A percentile compares a stretch with the other conserved stretches of the same genome.
Conservation (phyloP, 805 yeast species). For the Tetrapisispora nanseiensis region DNA sequence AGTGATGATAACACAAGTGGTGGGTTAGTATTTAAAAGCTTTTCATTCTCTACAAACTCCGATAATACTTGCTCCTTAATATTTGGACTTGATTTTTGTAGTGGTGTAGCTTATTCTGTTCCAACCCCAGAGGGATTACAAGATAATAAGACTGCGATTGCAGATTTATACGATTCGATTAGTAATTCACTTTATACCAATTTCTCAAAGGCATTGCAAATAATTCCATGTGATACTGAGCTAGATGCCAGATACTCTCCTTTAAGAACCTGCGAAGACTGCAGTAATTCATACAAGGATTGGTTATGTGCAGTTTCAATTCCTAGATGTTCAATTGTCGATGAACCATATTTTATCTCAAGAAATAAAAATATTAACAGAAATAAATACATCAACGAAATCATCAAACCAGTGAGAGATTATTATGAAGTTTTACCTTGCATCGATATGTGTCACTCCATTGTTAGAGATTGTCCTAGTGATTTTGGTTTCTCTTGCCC, state of each 20-base stretch:
- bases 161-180: slow-evolving; percentile 49
- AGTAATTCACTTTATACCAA: slow-evolving; percentile 49
- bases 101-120: slow-evolving; percentile 76
- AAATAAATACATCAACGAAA: slow-evolving; percentile 44
- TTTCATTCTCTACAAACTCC: slow-evolving; percentile 47
- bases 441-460: slow-evolving; percentile 62
- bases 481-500: slow-evolving; percentile 75
- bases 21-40: slow-evolving; percentile 51
- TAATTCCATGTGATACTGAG: slow-evolving; percentile 63
- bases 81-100: slow-evolving; percentile 67
- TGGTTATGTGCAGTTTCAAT: slow-evolving; percentile 89
- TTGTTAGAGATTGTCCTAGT: slow-evolving; percentile 79
- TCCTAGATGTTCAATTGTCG: slow-evolving; percentile 66
- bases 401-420: slow-evolving; percentile 41
- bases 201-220: slow-evolving; percentile 68
- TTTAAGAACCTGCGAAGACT: slow-evolving; percentile 59
- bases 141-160: slow-evolving; percentile 30
- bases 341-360: slow-evolving; percentile 34
- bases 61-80: slow-evolving; percentile 59
- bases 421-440: slow-evolving; percentile 87
- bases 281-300: slow-evolving; percentile 58
- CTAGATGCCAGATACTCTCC: slow-evolving; percentile 65
- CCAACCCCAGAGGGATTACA: slow-evolving; percentile 42
- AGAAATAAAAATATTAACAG: slow-evolving; percentile 48
- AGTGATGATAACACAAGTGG: slow-evolving; percentile 35